Conservation (phyloP, 345 rosid genomes). For the Acer campestre region DNA sequence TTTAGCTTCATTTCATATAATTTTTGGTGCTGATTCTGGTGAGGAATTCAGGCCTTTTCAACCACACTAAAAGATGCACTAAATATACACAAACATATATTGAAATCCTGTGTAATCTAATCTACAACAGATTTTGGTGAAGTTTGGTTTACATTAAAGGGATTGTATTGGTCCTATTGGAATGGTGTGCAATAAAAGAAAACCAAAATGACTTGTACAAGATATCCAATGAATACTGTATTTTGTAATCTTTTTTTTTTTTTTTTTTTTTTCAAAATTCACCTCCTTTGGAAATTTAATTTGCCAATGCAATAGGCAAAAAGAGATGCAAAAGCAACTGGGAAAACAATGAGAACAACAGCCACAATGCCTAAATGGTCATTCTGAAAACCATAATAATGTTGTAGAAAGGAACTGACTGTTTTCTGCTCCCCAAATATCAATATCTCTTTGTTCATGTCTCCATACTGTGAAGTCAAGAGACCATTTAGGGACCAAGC, state of each 20-base stretch:
- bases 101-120: background rate
- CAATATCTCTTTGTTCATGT: background rate
- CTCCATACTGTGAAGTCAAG: slow-evolving; percentile 27
- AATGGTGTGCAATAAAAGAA: too few species aligned
- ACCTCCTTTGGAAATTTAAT: slow-evolving; percentile 25
- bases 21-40: too few species aligned
- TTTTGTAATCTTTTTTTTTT: background rate
- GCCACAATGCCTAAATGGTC: slow-evolving; percentile 15
- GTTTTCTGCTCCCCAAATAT: slow-evolving; percentile 11
- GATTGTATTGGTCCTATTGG: too few species aligned
- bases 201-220: too few species aligned
- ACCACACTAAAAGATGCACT: too few species aligned
- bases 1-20: too few species aligned
- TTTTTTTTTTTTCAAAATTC: background rate
- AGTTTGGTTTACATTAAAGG: background rate
- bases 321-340: slow-evolving; percentile 20
- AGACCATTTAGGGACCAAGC: slow-evolving; percentile 22
- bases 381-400: slow-evolving; percentile 16
- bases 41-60: too few species aligned
- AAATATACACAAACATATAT: too few species aligned
- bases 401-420: background rate
- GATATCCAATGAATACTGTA: too few species aligned
- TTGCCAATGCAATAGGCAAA: slow-evolving; percentile 21
- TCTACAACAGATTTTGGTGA: background rate
- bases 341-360: slow-evolving; percentile 24